Base-by-base conservation (phyloP, 495 filamentous ascomycete species). In the Aspergillus affinis region DNA sequence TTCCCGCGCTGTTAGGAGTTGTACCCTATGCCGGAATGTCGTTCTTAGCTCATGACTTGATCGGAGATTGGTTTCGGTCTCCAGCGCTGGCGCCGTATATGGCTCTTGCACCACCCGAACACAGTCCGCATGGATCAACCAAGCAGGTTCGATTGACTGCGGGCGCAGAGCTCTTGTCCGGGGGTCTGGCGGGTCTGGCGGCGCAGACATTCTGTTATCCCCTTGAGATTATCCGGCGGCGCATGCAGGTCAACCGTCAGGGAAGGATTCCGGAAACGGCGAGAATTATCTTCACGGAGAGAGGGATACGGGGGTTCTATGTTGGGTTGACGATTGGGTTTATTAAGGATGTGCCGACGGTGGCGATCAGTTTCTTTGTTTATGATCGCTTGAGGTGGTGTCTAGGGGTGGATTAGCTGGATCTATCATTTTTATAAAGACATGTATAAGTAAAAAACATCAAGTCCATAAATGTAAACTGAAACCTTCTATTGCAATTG, bases 301-400 rank as follows among this genome's bases (percentile, higher is more conserved):
- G 80, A 20, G 95, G 94, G 0, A 76, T 88, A 61, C 80, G 83
- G 32, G 94, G 94, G 2, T 98, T 96, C 74, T 98, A 88, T 76
- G 90, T 98, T 21, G 94, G 94, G 0, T 73, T 98, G 71, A 90
- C 88, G 6, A 97, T 98, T 71, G 94, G 94, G 13, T 98, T 98
- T 68, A 79, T 91, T 57, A 98, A 98, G 77, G 85, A 98, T 56
- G 78, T 97, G 55, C 94, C 94, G 3, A 90, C 98, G 90, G 85
- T 76, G 59, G 94, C 94, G 30, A 89, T 88, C 46, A 87, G 86
- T 51, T 86, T 86, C 66, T 85, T 83, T 65, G 85, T 87, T 8
- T 98, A 97, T 64, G 93, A 97, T 76, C 81, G 93, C 65, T 74
- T 86, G 61, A 97, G 93, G 78, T 83, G 78, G 63, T 78, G 77